phyloP scores from a whole-genome alignment of 164 flowering plant genomes.

The Brasenia schreberi region DNA sequence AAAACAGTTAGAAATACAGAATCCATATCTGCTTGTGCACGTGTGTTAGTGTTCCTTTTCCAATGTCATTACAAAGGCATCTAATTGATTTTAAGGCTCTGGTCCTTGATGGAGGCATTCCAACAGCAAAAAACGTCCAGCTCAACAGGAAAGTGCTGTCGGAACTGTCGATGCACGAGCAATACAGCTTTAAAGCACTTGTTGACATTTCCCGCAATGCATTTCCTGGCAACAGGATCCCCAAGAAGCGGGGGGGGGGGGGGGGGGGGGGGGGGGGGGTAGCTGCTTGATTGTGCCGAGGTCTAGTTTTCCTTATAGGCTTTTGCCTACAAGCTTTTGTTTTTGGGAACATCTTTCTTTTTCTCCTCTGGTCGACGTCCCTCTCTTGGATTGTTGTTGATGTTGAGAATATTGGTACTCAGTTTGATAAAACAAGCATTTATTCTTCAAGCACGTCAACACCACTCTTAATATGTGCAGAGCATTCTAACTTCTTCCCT shows the following conservation, averaged over 20 bases:
- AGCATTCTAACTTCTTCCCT: too few species aligned
- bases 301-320: background rate
- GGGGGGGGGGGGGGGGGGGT: too few species aligned
- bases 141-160: constrained; percentile 82
- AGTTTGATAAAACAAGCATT: background rate
- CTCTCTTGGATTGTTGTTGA: background rate
- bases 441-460: background rate
- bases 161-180: constrained; percentile 83
- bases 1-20: too few species aligned
- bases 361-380: background rate
- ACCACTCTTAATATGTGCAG: background rate
- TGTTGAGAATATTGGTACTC: background rate
- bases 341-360: background rate
- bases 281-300: background rate
- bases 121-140: constrained; percentile 34
- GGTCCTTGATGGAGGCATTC: too few species aligned
- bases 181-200: constrained; percentile 76
- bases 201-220: constrained; percentile 61
- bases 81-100: too few species aligned
- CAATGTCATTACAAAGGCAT: too few species aligned
- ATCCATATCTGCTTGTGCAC: too few species aligned
- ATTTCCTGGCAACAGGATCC: constrained; percentile 77
- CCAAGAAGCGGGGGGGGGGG: too few species aligned
- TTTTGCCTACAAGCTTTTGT: background rate
- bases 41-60: too few species aligned